phyloP scores from a whole-genome alignment of 106 monocot species.

The Apostasia shenzhenica region DNA sequence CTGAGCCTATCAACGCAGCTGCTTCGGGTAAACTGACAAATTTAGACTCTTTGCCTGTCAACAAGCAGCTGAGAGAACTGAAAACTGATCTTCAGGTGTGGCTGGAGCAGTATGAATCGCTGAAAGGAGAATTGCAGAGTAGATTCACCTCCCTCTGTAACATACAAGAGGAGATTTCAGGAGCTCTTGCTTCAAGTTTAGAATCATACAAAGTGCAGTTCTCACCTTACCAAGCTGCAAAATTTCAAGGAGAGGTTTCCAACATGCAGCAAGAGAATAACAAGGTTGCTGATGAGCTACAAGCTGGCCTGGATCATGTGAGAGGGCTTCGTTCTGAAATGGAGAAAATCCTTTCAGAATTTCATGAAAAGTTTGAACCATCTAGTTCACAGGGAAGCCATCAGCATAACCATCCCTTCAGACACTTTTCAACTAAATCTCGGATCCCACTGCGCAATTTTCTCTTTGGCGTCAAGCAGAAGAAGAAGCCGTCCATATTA shows the following conservation, averaged over 20 bases:
- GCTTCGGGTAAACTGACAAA: background rate
- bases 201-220: constrained; percentile 32
- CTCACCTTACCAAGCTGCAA: constrained; percentile 63
- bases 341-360: constrained; percentile 33
- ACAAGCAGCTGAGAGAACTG: constrained; percentile 47
- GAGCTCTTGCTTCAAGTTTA: constrained; percentile 18
- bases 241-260: constrained; percentile 66
- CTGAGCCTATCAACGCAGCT: constrained; percentile 1
- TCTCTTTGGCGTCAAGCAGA: constrained; percentile 61
- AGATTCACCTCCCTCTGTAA: constrained; percentile 44
- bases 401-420: constrained; percentile 18
- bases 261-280: constrained; percentile 86
- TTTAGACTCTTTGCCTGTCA: constrained; percentile 20
- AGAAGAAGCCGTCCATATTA: constrained; percentile 77
- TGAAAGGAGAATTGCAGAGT: constrained; percentile 50
- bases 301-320: constrained; percentile 51
- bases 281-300: constrained; percentile 59
- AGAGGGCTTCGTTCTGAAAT: constrained; percentile 43
- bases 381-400: constrained; percentile 19
- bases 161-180: constrained; percentile 63
- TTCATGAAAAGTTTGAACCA: constrained; percentile 31
- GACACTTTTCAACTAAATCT: constrained; percentile 25
- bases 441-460: constrained; percentile 55
- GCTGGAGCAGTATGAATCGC: constrained; percentile 56
- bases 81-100: constrained; percentile 63